Evolutionary conservation across 805 yeast genomes (phyloP), one percentile per base, ranked within the genome.

Genomic region (Ogataea zsoltii): DNA sequence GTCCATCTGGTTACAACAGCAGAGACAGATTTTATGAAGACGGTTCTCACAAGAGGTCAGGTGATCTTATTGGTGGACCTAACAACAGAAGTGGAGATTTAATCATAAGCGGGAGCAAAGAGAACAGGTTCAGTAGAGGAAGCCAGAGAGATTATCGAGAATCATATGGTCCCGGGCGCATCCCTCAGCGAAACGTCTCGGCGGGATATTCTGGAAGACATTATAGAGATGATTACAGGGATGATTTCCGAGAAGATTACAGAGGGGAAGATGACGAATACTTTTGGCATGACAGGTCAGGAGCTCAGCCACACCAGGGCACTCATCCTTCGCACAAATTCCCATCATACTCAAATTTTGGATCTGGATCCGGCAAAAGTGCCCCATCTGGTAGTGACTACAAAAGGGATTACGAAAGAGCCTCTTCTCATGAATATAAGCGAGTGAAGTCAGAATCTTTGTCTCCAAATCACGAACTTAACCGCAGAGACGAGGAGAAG

Each of bases 41-140:
- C 29, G 54, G 53, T n/a, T 28, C 46, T 7, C 45, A 45, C 28
- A 49, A 49, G 7, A 49, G 51, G 19, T 50, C 58, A 2, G 59
- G 59, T 10, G 61, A 56, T 42, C 26, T 53, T 18, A 45, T 50
- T 9, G 49, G 53, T 7, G 56, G 53, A 16, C 41, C 57, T 12
- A 45, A 29, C 42, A 57, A 55, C 38, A 48, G 55, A 36, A 51
- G 58, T 3, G 57, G 60, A 1, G 61, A 57, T 33, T 33, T 54
- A 33, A 55, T 57, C 26, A 45, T 49, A 18, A 46, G 23, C 28
- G 44, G 49, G 2, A 35, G 36, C 19, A 49, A 46, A 32, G 60
- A 56, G 13, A 32, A 34, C 31, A 37, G 58, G 29, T 56, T 41
- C 36, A 33, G 42, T 12, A 38, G 55, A 21, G 43, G 47, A 16